phyloP scores from a whole-genome alignment of 2,329 filamentous ascomycete genomes.

The Paracorniculantispora psalliotae region DNA sequence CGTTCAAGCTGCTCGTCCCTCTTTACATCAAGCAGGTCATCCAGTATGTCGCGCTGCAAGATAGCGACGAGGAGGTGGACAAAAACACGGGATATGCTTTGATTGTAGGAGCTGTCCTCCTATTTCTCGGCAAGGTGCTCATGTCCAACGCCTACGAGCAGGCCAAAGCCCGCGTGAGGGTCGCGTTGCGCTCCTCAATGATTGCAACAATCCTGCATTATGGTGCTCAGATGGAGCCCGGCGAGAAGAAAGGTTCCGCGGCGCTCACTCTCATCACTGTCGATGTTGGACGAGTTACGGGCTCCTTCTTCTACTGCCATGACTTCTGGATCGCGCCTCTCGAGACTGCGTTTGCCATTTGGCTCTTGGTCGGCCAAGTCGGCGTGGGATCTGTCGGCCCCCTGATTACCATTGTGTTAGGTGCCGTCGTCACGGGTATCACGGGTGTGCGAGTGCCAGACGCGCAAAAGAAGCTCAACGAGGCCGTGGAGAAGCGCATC shows the following conservation, averaged over 20 bases:
- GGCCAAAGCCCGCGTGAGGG: not conserved
- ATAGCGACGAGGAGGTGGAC: not conserved
- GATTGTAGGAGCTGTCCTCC: not conserved
- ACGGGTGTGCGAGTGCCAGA: conserved; percentile 11
- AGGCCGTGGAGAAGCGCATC: conserved; percentile 25
- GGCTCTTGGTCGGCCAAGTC: conserved; percentile 15
- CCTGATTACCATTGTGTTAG: conserved; percentile 13
- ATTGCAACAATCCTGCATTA: not conserved
- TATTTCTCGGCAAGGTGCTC: not conserved
- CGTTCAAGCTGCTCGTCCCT: not conserved
- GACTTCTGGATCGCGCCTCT: conserved; percentile 16
- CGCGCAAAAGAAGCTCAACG: conserved; percentile 21
- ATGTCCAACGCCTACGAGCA: conserved; percentile 2
- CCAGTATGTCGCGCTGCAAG: not conserved
- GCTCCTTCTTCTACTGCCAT: conserved; percentile 12
- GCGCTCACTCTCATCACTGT: conserved; percentile 14
- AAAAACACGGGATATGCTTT: not conserved
- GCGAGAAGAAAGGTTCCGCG: conserved; percentile 4
- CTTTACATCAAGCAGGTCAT: not conserved
- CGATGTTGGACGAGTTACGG: conserved; percentile 9
- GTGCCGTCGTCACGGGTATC: conserved; percentile 9
- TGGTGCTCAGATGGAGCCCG: not conserved
- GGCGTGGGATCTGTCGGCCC: conserved; percentile 15
- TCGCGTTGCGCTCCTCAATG: not conserved
- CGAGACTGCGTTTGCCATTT: conserved; percentile 15